These are phyloP conservation scores for Rhizopogon vinicolor DNA, from an alignment of 768 basidiomycete genomes.

Conservation along the genomic window DNA sequence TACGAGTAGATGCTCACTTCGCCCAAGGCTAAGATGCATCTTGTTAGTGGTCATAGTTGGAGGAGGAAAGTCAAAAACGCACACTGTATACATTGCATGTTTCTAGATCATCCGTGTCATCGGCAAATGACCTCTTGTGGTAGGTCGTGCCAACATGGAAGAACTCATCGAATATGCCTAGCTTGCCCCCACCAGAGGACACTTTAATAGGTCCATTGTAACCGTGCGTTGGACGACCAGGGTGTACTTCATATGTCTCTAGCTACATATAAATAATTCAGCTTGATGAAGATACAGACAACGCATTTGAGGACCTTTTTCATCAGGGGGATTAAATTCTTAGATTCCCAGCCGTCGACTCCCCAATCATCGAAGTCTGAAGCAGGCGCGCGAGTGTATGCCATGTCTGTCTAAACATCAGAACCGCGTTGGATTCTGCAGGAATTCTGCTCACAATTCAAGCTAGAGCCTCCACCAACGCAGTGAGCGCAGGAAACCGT, in stretches of 20 bases:
- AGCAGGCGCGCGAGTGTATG: slow-evolving; percentile 17
- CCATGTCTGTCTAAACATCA: slow-evolving; percentile 9
- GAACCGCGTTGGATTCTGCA: background rate
- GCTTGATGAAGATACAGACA: background rate
- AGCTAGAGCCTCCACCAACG: slow-evolving; percentile 21
- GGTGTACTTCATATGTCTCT: slow-evolving; percentile 17
- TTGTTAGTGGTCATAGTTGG: background rate
- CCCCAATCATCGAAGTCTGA: slow-evolving; percentile 27
- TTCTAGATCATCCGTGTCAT: slow-evolving; percentile 46
- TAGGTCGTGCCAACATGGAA: slow-evolving; percentile 40
- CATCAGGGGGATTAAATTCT: slow-evolving; percentile 20
- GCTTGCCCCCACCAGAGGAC: slow-evolving; percentile 18
- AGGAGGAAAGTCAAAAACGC: background rate
- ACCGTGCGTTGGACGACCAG: slow-evolving; percentile 15
- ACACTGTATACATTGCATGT: slow-evolving; percentile 20
- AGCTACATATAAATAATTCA: slow-evolving; percentile 3
- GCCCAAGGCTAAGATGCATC: slow-evolving; percentile 8
- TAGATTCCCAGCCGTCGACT: slow-evolving; percentile 21
- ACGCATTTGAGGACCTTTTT: slow-evolving; percentile 12
- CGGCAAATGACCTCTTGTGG: slow-evolving; percentile 39
- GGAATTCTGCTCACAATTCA: slow-evolving; percentile 12
- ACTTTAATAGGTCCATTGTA: slow-evolving; percentile 20
- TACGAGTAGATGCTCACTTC: slow-evolving; percentile 10
- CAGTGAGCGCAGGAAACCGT: slow-evolving; percentile 13
- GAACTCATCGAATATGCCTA: slow-evolving; percentile 34